phyloP scores from a whole-genome alignment of 179 eudicot genomes.

The Sideroxylon spinosum region DNA sequence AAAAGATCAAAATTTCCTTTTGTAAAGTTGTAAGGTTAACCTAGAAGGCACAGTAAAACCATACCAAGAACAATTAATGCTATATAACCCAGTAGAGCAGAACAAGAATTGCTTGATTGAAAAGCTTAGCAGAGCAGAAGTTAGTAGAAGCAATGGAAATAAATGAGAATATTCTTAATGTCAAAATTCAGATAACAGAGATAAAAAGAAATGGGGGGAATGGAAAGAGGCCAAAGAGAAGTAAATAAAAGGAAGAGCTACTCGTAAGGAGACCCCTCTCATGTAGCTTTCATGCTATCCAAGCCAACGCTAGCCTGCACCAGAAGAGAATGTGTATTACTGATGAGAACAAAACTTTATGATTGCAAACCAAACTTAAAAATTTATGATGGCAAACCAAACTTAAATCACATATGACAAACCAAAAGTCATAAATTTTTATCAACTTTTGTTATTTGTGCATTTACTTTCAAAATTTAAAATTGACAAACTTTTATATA shows the following conservation, averaged over 20 bases:
- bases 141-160: neutral
- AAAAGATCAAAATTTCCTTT: too few species aligned
- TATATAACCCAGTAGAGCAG: neutral
- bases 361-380: neutral
- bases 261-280: neutral
- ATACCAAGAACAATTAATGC: neutral
- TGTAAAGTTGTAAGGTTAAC: too few species aligned
- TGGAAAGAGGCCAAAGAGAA: slow-evolving; percentile 1
- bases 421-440: too few species aligned
- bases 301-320: slow-evolving; percentile 73
- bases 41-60: neutral
- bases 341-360: neutral
- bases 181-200: neutral
- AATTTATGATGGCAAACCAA: too few species aligned
- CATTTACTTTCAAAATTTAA: too few species aligned
- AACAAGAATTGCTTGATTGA: neutral
- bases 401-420: too few species aligned
- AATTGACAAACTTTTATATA: too few species aligned
- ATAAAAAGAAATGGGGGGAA: neutral
- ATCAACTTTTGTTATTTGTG: too few species aligned
- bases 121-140: neutral
- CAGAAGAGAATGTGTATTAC: neutral
- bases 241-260: neutral
- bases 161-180: neutral
- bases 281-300: slow-evolving; percentile 71